These are phyloP conservation scores for Parasarocladium wereldwijsianum DNA, from an alignment of 2,329 filamentous ascomycete species.

Conservation along the genomic window DNA sequence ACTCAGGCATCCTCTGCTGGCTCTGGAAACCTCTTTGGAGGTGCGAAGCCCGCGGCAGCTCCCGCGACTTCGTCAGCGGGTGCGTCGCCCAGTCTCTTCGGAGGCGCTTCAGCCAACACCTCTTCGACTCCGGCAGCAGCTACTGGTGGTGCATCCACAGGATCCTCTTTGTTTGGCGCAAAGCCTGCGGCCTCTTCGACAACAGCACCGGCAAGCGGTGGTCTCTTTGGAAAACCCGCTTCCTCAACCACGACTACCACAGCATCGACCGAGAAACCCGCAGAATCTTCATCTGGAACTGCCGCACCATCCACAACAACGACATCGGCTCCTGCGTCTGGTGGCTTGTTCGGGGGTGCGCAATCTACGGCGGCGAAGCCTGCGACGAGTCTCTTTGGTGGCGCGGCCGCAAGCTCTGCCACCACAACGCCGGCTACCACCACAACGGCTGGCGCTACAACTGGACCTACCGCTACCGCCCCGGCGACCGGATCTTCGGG, in stretches of 20 bases:
- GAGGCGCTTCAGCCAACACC: slow-evolving; percentile 8
- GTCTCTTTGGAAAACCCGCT: slow-evolving; percentile 9
- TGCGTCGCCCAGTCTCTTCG: too few species aligned
- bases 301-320: slow-evolving; percentile 10
- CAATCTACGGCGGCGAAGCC: slow-evolving; percentile 16
- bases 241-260: slow-evolving; percentile 17
- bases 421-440: slow-evolving; percentile 7
- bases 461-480: slow-evolving; percentile 5
- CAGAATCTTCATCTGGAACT: slow-evolving; percentile 11
- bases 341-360: slow-evolving; percentile 19
- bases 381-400: slow-evolving; percentile 14
- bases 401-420: slow-evolving; percentile 6
- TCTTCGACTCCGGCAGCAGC: too few species aligned
- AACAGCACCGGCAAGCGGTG: slow-evolving; percentile 8
- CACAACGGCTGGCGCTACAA: slow-evolving; percentile 6
- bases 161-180: too few species aligned
- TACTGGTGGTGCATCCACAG: too few species aligned
- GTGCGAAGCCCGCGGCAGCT: too few species aligned
- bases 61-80: too few species aligned
- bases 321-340: slow-evolving; percentile 12
- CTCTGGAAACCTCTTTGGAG: slow-evolving; percentile 8
- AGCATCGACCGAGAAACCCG: slow-evolving; percentile 16
- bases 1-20: too few species aligned
- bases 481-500: slow-evolving; percentile 4
- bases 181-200: slow-evolving; percentile 8